Base-by-base conservation (phyloP, 768 basidiomycete genomes). In the Sporobolomyces roseus region DNA sequence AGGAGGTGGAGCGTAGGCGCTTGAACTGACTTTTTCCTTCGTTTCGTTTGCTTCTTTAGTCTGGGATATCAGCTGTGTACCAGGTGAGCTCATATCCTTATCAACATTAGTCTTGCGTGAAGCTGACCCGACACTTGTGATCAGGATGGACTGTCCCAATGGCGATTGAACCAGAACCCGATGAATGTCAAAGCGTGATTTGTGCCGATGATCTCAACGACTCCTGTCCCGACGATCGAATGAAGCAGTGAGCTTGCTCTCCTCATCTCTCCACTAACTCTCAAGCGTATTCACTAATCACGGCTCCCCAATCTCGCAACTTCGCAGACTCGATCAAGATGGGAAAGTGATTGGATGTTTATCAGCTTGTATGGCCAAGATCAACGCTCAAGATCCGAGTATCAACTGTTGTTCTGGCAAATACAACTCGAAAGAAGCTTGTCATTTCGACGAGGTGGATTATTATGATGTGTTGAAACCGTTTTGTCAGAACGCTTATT, bases 321-420 rank as follows among this genome's bases (percentile, higher is more conserved):
- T 41, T 41, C 19, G 8, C 29, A 1, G 21, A 14, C 32, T 23
- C 17, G 33, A 21, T 45, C 6, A 3, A 4, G 17, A 9, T 21
- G 65, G 65, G 21, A 61, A 66, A 23, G 51, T 53, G 8, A 46
- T 66, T 32, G 65, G 51, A 8, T 66, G 65, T 36, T 9, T 61
- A 6, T 45, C 59, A 8, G 65, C 65, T 0, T 66, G 65, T 14
- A 54, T 66, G 27, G 65, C 65, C 0, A 45, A 45, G 0, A 66
- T 66, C 32, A 49, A 49, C 35, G 65, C 59, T n/a, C 25, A 23
- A 2, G 59, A 61, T 10, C 65, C 65, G 13, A 60, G 58, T 25
- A 36, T 61, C 19, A 66, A 66, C 27, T 66, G 65, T 59, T 66
- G 65, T 21, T 65, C 65, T 0, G 65, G 65, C 23, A 60, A 46